These are phyloP conservation scores for Neocallimastix lanati DNA, from an alignment of 192 early-diverging fungal genomes.

Conservation along the genomic window DNA sequence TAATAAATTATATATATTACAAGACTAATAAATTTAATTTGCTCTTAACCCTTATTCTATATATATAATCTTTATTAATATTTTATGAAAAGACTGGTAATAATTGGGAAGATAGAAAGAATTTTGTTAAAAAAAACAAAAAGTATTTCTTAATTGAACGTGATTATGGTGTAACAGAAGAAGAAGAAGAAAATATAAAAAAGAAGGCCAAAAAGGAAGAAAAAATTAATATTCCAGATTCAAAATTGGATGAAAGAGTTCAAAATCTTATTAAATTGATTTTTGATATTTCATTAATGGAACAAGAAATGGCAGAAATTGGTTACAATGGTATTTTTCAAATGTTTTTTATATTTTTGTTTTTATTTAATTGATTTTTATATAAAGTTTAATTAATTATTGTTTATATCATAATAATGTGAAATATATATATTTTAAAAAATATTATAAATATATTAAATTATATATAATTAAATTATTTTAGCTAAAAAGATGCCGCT, in stretches of 20 bases:
- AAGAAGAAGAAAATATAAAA: conserved; percentile 6
- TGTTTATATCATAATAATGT: too few species aligned
- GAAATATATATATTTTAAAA: too few species aligned
- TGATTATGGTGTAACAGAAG: conserved; percentile 38
- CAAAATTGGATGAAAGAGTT: conserved; percentile 20
- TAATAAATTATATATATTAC: too few species aligned
- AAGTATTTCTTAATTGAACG: conserved; percentile 48
- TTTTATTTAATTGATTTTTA: too few species aligned
- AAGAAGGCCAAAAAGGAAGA: conserved; percentile 7
- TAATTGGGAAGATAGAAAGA: conserved; percentile 30
- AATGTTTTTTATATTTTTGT: neutral
- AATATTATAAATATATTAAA: too few species aligned
- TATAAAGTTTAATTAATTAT: too few species aligned
- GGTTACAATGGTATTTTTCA: conserved; percentile 31
- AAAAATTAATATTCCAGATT: conserved; percentile 7
- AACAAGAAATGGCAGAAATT: conserved; percentile 37
- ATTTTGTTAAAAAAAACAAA: conserved; percentile 27
- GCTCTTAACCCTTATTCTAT: too few species aligned
- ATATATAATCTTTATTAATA: too few species aligned
- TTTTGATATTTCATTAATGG: conserved; percentile 42
- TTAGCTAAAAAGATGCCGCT: conserved; percentile 49
- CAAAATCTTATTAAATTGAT: conserved; percentile 48
- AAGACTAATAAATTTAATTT: too few species aligned
- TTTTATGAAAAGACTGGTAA: conserved; percentile 52
- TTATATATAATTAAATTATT: too few species aligned